A percentile compares a stretch with the other conserved stretches of the same genome.
These are phyloP conservation scores for Podospora conica DNA, from an alignment of 495 filamentous ascomycete species.

Conservation along the genomic window DNA sequence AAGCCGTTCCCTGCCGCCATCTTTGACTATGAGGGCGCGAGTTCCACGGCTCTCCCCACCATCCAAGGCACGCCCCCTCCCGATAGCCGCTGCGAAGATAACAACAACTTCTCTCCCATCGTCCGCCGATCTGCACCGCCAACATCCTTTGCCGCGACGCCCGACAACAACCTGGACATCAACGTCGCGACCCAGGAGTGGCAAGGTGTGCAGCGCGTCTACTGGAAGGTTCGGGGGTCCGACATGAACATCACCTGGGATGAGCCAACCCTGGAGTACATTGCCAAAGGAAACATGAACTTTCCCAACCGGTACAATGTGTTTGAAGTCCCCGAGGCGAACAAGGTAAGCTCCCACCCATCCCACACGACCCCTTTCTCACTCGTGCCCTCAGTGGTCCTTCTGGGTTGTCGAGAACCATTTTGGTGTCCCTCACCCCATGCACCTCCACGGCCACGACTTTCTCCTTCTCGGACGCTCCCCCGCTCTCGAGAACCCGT, in stretches of 20 bases:
- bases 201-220: constrained; percentile 15
- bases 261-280: constrained; percentile 32
- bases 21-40: constrained; percentile 13
- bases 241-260: constrained; percentile 26
- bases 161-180: constrained; percentile 7
- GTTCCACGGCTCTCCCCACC: constrained; percentile 4
- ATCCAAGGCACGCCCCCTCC: constrained; percentile 4
- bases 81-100: constrained; percentile 12
- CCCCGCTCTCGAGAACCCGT: constrained; percentile 14
- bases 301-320: constrained; percentile 32
- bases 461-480: constrained; percentile 49
- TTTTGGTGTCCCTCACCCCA: constrained; percentile 31
- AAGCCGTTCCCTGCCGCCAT: constrained; percentile 11
- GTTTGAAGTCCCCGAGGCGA: constrained; percentile 29
- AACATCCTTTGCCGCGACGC: background rate
- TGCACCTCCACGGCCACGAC: constrained; percentile 55
- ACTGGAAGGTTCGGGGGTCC: constrained; percentile 23
- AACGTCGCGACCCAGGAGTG: constrained; percentile 4
- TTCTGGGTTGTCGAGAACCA: constrained; percentile 38
- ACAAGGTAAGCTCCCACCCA: constrained; percentile 39
- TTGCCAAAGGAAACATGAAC: constrained; percentile 29
- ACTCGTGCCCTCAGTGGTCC: constrained; percentile 27
- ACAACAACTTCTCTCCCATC: constrained; percentile 7
- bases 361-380: constrained; percentile 18
- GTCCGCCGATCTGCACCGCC: constrained; percentile 7